Evolutionary conservation across 495 filamentous ascomycete genomes (phyloP), one percentile per base, ranked within the genome.

Genomic region (Penicillium tannophilum): DNA sequence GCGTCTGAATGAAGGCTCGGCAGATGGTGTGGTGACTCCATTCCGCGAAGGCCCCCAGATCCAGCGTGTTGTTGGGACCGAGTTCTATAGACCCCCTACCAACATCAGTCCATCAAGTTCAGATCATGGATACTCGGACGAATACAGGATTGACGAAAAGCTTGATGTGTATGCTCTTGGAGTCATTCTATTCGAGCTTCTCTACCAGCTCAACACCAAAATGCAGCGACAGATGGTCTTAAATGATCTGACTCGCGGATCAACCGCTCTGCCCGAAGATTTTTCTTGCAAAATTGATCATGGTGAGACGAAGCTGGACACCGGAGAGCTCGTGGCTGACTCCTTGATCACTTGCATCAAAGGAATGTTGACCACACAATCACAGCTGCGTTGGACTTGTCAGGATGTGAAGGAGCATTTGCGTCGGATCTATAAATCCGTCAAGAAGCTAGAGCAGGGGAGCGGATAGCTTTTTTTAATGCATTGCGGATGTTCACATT

Each of bases 151-250:
- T 42, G 76, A 83, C 54, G 81, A 83, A 47, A 81, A 82, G 39
- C 68, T 83, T 2, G 82, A 84, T 57, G 74, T 83, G 2, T 84
- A 80, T 60, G 78, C 82, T 0, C 70, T 84, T 12, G 82, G 82
- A 1, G 79, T 84, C 20, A 80, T 84, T 31, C 59, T 84, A 3
- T 78, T 83, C 55, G 82, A 84, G 50, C 70, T 81, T 31, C 42
- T 80, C n/a, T 84, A 81, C 48, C 72, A 69, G 12, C 62, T 82
- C 16, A 72, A 71, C 54, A 84, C 82, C 0, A 79, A 76, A 35
- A 84, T 84, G 82, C 79, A 83, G 57, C 77, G 82, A 35, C 80
- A 77, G 23, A 55, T 81, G 14, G 76, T 82, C 26, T 64, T 84
- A 20, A 73, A 68, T 14, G 69, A 73, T 14, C 35, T 84, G 26